Base-by-base conservation (phyloP, 2,329 filamentous ascomycete genomes). In the Pseudogymnoascus pannorum region DNA sequence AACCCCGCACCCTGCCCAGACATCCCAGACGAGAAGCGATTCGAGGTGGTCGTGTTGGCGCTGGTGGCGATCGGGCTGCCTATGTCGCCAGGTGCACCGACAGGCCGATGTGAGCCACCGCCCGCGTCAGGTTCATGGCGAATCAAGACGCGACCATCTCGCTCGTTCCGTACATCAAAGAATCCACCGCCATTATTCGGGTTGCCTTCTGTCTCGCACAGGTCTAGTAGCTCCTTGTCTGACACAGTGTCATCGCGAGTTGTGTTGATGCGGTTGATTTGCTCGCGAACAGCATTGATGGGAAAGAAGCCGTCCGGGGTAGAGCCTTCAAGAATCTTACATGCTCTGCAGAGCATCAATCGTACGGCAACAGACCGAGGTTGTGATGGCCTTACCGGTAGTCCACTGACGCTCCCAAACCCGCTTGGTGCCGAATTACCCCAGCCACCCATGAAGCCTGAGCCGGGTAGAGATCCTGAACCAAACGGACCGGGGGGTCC, bases 171-270 rank as follows among this genome's bases (percentile, higher is more conserved):
- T 44, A 72, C 66, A n/a, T 89, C 85, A 70, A 99, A 95, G 24
- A 83, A 87, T n/a, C 94, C 94, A 48, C 93, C 93, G 51, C 94
- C 94, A 69, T 97, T 97, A 63, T 87, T 85, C 2, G 78, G 72
- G 68, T 88, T 95, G 62, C 94, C 94, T 72, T 96, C 91, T 0
- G 93, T 96, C 69, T 97, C 93, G 72, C 90, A 94, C 62, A 67
- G 89, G 62, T 89, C 86, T 38, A 93, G 80, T 68, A 97, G 80
- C 69, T 97, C 92, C 24, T 80, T 70, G 78, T 85, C 73, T 66
- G 79, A 73, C 78, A 84, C 68, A 2, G 72, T 68, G 5, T 75
- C 72, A 14, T 73, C 68, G 24, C 77, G 71, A 24, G 79, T 74
- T 62, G 87, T 82, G 60, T 79, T 79, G n/a, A 81, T 75, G 33